phyloP scores from a whole-genome alignment of 2,329 filamentous ascomycete species.

The Fusarium tuaranense region DNA sequence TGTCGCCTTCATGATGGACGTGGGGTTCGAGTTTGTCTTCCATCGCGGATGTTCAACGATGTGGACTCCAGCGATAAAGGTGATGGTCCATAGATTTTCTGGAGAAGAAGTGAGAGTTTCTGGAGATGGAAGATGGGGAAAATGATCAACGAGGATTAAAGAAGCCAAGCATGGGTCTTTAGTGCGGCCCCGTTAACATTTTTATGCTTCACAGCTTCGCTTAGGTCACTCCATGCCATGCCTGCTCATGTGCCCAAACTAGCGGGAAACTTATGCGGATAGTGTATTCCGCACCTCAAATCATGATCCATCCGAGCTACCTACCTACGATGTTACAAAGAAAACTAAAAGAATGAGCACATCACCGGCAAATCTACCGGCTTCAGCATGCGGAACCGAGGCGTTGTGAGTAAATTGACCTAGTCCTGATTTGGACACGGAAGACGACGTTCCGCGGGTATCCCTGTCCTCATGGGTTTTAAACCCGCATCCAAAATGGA shows the following conservation, averaged over 20 bases:
- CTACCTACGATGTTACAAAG: neutral
- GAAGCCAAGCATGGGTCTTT: neutral
- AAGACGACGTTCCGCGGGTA: neutral
- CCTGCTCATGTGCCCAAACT: neutral
- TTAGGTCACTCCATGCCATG: neutral
- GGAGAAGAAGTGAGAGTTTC: neutral
- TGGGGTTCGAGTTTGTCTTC: neutral
- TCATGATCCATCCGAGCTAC: neutral
- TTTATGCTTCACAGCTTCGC: neutral
- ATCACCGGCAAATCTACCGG: neutral
- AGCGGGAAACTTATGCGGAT: neutral
- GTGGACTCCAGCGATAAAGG: neutral
- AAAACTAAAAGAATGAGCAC: neutral
- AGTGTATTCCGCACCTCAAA: neutral
- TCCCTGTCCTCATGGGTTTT: neutral
- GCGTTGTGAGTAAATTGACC: neutral
- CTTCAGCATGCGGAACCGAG: neutral
- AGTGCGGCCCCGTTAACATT: neutral
- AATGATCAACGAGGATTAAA: neutral
- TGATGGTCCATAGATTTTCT: neutral
- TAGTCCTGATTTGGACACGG: neutral
- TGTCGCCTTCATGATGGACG: neutral
- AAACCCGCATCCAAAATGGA: neutral
- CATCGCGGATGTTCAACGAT: neutral
- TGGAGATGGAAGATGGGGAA: neutral